A percentile compares a stretch with the other conserved stretches of the same genome.
Conservation (phyloP, 164 flowering plant genomes). For the Dillenia turbinata region DNA sequence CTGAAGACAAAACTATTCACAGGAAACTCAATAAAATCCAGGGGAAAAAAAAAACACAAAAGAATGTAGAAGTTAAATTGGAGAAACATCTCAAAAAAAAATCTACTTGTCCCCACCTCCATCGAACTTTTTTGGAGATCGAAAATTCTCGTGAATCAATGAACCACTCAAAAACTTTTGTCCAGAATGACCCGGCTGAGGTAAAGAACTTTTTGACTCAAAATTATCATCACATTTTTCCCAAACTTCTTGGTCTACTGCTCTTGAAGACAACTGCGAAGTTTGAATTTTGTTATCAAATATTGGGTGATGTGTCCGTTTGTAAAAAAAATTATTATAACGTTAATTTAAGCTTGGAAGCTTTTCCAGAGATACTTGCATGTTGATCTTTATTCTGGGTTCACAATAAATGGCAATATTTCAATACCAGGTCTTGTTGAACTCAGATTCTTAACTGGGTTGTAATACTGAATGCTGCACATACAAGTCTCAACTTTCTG, state of each 20-base stretch:
- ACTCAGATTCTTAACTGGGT: too few relatives aligned
- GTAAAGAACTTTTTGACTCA: conserved; percentile 33
- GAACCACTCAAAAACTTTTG: conserved; percentile 57
- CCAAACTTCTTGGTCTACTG: conserved; percentile 29
- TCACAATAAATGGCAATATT: neutral
- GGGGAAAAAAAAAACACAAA: too few relatives aligned
- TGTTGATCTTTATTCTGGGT: conserved; percentile 80
- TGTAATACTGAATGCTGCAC: too few relatives aligned
- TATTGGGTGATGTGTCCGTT: too few relatives aligned
- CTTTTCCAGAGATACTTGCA: conserved; percentile 63
- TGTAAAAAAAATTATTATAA: too few relatives aligned
- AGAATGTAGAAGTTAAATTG: neutral
- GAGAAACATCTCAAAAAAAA: neutral
- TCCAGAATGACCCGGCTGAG: conserved; percentile 34
- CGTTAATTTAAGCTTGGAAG: conserved; percentile 8
- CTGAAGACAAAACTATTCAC: too few relatives aligned
- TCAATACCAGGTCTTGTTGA: too few relatives aligned
- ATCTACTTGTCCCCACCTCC: conserved; percentile 63
- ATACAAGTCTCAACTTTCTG: too few relatives aligned
- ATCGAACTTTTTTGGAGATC: conserved; percentile 37
- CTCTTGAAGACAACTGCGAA: conserved; percentile 20
- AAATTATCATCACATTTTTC: conserved; percentile 37
- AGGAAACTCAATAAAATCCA: too few relatives aligned
- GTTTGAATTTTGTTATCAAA: too few relatives aligned
- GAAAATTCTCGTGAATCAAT: conserved; percentile 48